phyloP scores from a whole-genome alignment of 306 rosid genomes.

The Prosopis cineraria region DNA sequence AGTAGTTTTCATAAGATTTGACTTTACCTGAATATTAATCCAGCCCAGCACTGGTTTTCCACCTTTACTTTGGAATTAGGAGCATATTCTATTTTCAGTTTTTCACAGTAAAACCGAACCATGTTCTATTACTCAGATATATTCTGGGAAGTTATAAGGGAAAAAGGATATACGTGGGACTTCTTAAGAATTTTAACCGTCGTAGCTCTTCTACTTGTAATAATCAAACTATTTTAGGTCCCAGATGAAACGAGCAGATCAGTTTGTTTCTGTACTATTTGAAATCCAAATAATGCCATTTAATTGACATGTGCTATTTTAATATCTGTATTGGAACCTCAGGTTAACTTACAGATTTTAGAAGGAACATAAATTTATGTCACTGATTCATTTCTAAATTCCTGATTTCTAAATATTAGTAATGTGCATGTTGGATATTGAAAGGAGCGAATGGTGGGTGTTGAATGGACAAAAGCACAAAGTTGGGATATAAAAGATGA shows the following conservation, averaged over 20 bases:
- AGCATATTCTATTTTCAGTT: not conserved
- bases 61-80: not conserved
- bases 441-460: too few relatives aligned
- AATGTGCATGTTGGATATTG: not conserved
- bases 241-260: not conserved
- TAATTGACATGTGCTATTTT: not conserved
- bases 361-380: conserved; percentile 2
- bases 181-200: not conserved
- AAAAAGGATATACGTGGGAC: not conserved
- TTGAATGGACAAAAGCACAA: too few relatives aligned
- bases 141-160: not conserved
- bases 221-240: conserved; percentile 20
- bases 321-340: not conserved
- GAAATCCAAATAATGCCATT: conserved; percentile 1
- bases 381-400: not conserved
- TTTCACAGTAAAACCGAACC: not conserved
- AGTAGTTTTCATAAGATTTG: not conserved
- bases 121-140: not conserved
- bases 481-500: too few relatives aligned
- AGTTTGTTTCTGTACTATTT: not conserved
- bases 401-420: not conserved
- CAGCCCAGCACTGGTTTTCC: not conserved
- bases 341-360: not conserved
- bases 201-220: conserved; percentile 5
- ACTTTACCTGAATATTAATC: not conserved